Evolutionary conservation across 2,329 filamentous ascomycete species (phyloP).

Genomic region (Eutypa lata): DNA sequence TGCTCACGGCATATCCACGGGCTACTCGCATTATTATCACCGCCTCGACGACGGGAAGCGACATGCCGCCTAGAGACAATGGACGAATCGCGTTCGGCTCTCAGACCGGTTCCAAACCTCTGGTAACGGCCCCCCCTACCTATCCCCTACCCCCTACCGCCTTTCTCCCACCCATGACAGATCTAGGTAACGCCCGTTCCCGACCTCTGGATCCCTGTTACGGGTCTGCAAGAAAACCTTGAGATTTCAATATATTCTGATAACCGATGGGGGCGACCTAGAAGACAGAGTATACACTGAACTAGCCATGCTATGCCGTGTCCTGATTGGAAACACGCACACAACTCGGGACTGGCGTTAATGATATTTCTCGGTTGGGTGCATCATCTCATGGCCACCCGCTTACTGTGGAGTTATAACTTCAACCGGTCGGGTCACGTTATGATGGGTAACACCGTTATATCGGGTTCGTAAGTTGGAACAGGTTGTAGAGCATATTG

Average conservation of each 20-base stretch:
- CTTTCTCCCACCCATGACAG: neutral
- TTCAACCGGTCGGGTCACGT: neutral
- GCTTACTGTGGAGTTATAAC: conserved; percentile 12
- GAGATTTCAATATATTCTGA: neutral
- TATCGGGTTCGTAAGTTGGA: neutral
- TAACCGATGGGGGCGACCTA: neutral
- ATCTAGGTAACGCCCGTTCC: neutral
- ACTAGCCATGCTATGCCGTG: neutral
- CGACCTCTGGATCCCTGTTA: neutral
- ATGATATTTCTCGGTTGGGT: conserved; percentile 12
- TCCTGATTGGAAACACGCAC: neutral
- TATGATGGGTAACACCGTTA: neutral
- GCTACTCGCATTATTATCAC: neutral
- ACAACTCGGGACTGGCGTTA: conserved; percentile 4
- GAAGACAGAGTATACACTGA: neutral
- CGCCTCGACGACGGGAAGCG: neutral
- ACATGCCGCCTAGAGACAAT: neutral
- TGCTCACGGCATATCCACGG: too few relatives aligned
- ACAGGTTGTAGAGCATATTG: too few relatives aligned
- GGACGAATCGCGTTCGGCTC: neutral
- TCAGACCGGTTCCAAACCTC: neutral
- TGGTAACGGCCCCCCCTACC: neutral
- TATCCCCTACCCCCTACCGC: neutral
- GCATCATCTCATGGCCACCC: conserved; percentile 15
- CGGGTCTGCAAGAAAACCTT: neutral